Evolutionary conservation across 2,329 filamentous ascomycete species (phyloP), one percentile per base, ranked within the genome.

Genomic region (Fusarium sp.): DNA sequence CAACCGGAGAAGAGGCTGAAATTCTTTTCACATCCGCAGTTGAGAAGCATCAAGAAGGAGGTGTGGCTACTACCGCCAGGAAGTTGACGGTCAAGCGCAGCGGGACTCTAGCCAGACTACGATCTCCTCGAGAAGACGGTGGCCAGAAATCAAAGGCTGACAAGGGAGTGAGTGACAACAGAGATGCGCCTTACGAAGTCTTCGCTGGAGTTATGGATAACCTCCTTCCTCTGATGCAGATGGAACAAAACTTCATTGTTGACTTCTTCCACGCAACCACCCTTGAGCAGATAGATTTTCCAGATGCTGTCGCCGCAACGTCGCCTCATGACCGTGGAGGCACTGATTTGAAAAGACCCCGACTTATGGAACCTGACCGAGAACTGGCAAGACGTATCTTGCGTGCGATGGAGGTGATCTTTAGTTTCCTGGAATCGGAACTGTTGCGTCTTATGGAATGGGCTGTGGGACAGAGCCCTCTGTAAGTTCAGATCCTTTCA

Each of bases 181-280:
- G 90, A 75, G 87, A 92, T 63, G 87, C 92, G 72, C 90, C 93
- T 1, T 95, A 91, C 74, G 94, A 97, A 80, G 90, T 93, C 5
- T 97, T 98, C 80, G 86, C 89, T 1, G 91, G 90, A 40, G 90
- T 93, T 15, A 83, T 98, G 67, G 92, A 96, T 62, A 94, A 98
- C 76, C 89, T 96, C 70, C 83, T 95, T 46, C 93, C 92, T 9
- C 86, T 97, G 60, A 90, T 98, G 64, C 91, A 94, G 74, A 95
- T 95, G 80, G 96, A 99, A 81, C 95, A 99, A 80, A 98, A 98
- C 78, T 99, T 98, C 78, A 86, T 98, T 52, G 91, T 97, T n/a
- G 94, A 97, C 74, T 96, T 98, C 80, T 98, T 98, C 87, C 95
- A 98, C 75, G 90, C 96, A 30, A 93, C 92, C n/a, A 97, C 94